Base-by-base conservation (phyloP, 306 rosid genomes). In the Vigna hirtella region DNA sequence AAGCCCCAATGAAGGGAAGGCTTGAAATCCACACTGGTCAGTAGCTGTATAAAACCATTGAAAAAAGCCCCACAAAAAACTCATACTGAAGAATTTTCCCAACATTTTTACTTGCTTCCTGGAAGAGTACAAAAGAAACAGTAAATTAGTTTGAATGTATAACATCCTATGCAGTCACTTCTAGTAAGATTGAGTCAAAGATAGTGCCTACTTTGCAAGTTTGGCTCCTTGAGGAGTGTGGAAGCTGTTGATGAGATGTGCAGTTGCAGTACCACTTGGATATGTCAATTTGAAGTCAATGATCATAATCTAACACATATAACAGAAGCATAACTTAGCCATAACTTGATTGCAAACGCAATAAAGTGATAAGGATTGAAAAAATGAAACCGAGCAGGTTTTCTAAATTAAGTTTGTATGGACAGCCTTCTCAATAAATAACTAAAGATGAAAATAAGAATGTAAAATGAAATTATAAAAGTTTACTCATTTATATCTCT, bases 201-300 rank as follows among this genome's bases (percentile, higher is more conserved):
- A 49, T 4, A 66, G n/a, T 20, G 78, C 73, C 48, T 84, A 87
- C 90, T 84, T 87, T 72, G 90, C 88, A 38, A 87, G 83, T 73
- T 84, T 87, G 73, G 90, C 90, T 79, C 90, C 90, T 36, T 72
- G 87, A 77, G 89, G 91, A 70, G 91, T 87, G 80, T 87, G 91
- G 84, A 87, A 83, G 62, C 91, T 85, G 84, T 87, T 87, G 81
- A 87, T 87, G 63, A 87, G 91, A 87, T 74, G 77, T 52, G 91
- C 91, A 47, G 89, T 87, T 66, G 89, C 89, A 51, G 91, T 87
- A 57, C 91, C 91, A 87, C 91, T 87, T n/a, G 91, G 91, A 85
- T 87, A 87, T 48, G 86, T 87, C 81, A 85, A 76, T 78, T 85
- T 87, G 78, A 87, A 85, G 58, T 85, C 87, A 58, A 87, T 77